phyloP scores from a whole-genome alignment of 2,329 filamentous ascomycete genomes.

The Xylariales sp. region DNA sequence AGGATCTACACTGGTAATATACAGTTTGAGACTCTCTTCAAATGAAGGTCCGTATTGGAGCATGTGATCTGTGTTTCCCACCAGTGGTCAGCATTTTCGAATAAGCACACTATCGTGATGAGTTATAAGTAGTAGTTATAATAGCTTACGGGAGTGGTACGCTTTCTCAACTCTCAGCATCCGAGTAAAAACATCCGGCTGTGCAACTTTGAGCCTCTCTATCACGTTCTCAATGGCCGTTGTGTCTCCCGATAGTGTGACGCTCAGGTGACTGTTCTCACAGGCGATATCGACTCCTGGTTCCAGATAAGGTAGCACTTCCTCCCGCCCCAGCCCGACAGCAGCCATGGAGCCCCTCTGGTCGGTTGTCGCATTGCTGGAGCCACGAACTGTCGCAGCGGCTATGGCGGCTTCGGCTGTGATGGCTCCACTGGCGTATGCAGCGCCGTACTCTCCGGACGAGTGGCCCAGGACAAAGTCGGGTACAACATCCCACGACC shows the following conservation, averaged over 20 bases:
- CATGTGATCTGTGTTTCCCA: conserved; percentile 16
- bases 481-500: conserved; percentile 19
- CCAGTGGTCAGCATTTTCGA: too few species aligned
- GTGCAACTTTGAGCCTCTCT: conserved; percentile 11
- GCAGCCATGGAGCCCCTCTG: conserved; percentile 27
- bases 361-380: neutral
- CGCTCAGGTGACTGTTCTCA: conserved; percentile 18
- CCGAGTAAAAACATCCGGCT: conserved; percentile 12
- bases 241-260: conserved; percentile 18
- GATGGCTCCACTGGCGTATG: conserved; percentile 10
- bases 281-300: conserved; percentile 15
- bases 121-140: neutral
- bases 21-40: neutral
- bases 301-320: conserved; percentile 14
- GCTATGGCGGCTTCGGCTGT: neutral
- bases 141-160: conserved; percentile 24
- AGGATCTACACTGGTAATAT: neutral
- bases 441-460: conserved; percentile 29
- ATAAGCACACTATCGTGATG: too few species aligned
- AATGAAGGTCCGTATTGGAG: too few species aligned
- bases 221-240: conserved; percentile 14
- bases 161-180: conserved; percentile 22
- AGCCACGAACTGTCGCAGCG: neutral
- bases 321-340: conserved; percentile 19
- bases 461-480: conserved; percentile 23